Base-by-base conservation (phyloP, 768 basidiomycete genomes). In the Pleurotus eryngii region DNA sequence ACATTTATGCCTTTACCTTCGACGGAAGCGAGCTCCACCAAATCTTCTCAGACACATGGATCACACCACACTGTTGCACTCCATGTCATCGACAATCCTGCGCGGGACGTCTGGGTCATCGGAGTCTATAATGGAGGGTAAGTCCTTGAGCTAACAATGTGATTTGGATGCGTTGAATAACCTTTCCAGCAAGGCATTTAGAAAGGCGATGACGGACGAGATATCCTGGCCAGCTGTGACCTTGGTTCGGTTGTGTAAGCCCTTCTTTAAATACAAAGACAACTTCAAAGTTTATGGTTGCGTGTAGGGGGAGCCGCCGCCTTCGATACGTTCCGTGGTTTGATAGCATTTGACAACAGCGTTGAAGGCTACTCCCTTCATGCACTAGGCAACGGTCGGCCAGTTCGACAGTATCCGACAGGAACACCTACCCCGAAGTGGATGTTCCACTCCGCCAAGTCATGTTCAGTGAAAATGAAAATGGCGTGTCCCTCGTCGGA, bases 331-430 rank as follows among this genome's bases (percentile, higher is more conserved):
- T 38, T 59, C 18, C 56, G 48, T 11, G 49, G 56, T 14, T 17
- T 59, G 14, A 60, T 63, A 38, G 62, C 62, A 8, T 51, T 66
- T n/a, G 64, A 66, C 46, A 66, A 65, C 46, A 57, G 58, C 11
- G 45, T 30, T 14, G 57, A 63, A 38, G 60, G 64, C 9, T 66
- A 65, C 18, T 57, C 65, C 37, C n/a, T 65, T 12, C 62, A 66
- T 53, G 54, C 55, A 22, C 20, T 66, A 3, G 60, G 62, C 49
- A 60, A 54, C n/a, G 64, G 65, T 11, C n/a, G 48, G n/a, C 65
- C 59, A 38, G 57, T 60, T 7, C 24, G 57, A 12, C 57, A 56
- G 15, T 56, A 61, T 6, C 15, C 26, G 4, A 62, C 57, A 4
- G 40, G 59, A 45, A 54, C 57, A n/a, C 55, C n/a, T n/a, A n/a